These are phyloP conservation scores for Paramarasmius palmivorus DNA, from an alignment of 1,284 basidiomycete genomes.

Conservation along the genomic window DNA sequence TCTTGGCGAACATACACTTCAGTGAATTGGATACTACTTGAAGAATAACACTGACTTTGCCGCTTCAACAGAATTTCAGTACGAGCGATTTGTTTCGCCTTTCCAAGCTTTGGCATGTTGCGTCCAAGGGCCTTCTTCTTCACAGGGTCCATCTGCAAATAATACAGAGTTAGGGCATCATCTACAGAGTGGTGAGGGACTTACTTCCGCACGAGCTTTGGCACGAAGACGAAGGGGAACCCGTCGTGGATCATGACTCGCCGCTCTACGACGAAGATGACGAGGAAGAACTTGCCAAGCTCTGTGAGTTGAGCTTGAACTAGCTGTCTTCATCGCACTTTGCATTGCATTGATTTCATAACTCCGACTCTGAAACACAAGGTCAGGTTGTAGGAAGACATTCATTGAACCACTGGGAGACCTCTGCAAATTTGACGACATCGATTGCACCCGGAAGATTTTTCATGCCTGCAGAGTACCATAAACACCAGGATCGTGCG, in stretches of 20 bases:
- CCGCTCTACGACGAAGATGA: slow-evolving; percentile 85
- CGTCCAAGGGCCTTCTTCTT: slow-evolving; percentile 56
- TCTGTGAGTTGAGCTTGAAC: slow-evolving; percentile 67
- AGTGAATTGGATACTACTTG: neutral
- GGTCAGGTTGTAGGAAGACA: neutral
- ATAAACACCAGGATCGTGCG: neutral
- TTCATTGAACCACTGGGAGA: slow-evolving; percentile 29
- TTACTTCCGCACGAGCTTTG: slow-evolving; percentile 80
- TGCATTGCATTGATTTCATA: slow-evolving; percentile 91
- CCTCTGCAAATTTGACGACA: slow-evolving; percentile 86
- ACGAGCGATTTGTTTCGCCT: slow-evolving; percentile 47
- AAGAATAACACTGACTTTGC: slow-evolving; percentile 55
- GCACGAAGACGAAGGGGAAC: slow-evolving; percentile 81
- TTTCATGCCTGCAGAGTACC: slow-evolving; percentile 42
- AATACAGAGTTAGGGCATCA: slow-evolving; percentile 11
- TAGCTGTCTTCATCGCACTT: slow-evolving; percentile 77
- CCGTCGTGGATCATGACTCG: slow-evolving; percentile 88
- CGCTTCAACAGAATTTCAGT: slow-evolving; percentile 61
- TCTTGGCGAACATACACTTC: slow-evolving; percentile 38
- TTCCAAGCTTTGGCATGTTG: slow-evolving; percentile 59
- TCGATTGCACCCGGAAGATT: slow-evolving; percentile 76
- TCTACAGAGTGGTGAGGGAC: neutral
- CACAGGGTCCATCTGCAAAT: slow-evolving; percentile 72
- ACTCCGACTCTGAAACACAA: slow-evolving; percentile 61
- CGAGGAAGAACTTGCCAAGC: slow-evolving; percentile 91